phyloP scores from a whole-genome alignment of 257 asterid genomes.

The Linderniella brevidens region DNA sequence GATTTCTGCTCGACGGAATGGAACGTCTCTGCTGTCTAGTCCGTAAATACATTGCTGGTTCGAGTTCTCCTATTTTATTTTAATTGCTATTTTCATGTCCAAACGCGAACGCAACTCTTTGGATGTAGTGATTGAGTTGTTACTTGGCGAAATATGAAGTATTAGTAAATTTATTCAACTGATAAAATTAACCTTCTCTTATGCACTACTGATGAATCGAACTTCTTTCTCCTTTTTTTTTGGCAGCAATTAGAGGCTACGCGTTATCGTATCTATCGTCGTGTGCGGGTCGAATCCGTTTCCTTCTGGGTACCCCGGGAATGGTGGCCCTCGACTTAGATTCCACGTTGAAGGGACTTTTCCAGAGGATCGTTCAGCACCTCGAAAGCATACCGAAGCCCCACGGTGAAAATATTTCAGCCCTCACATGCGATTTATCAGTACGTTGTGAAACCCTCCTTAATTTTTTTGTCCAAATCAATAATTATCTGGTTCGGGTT shows the following conservation, averaged over 20 bases:
- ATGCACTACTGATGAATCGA: no score
- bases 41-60: slow-evolving; percentile 98
- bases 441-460: slow-evolving; percentile 31
- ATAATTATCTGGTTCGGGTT: no score
- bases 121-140: no score
- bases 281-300: slow-evolving; percentile 94
- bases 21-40: slow-evolving; percentile 89
- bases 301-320: slow-evolving; percentile 95
- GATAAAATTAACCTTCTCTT: no score
- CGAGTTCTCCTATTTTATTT: slow-evolving; percentile 12
- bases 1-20: slow-evolving; percentile 89
- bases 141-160: no score
- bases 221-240: slow-evolving; percentile 5
- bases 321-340: slow-evolving; percentile 99
- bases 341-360: slow-evolving; percentile 70
- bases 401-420: slow-evolving; percentile 82
- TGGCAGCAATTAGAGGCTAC: slow-evolving; percentile 90
- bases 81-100: no score
- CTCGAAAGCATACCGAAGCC: slow-evolving; percentile 90
- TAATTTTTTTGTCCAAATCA: no score
- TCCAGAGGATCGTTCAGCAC: slow-evolving; percentile 85
- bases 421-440: slow-evolving; percentile 80
- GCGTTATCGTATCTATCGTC: slow-evolving; percentile 92
- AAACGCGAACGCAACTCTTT: no score
- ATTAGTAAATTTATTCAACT: no score